Evolutionary conservation across 83 land plant genomes (phyloP).

Genomic region (Isoetes engelmannii): DNA sequence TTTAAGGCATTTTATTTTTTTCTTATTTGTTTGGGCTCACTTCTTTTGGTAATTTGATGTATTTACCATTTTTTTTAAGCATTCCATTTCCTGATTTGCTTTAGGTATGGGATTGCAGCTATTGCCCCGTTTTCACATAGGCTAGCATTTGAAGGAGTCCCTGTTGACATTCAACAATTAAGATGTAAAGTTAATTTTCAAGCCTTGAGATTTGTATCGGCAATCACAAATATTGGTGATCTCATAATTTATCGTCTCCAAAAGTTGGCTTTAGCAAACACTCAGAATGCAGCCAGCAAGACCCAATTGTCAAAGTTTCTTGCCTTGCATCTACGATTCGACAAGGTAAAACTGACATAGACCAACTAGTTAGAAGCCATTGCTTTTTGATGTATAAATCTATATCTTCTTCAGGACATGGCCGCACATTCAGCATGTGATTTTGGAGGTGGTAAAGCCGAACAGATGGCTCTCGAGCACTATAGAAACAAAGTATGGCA

Average conservation of each 20-base stretch:
- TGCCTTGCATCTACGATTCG: constrained; percentile 83
- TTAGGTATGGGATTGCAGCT: constrained; percentile 85
- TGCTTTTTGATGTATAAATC: neutral
- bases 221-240: constrained; percentile 60
- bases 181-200: constrained; percentile 92
- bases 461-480: constrained; percentile 74
- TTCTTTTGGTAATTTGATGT: too few species aligned
- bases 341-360: constrained; percentile 47
- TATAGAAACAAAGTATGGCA: constrained; percentile 82
- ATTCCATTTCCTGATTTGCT: neutral
- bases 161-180: constrained; percentile 56
- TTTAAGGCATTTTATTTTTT: too few species aligned
- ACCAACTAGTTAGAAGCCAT: neutral
- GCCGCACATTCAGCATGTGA: constrained; percentile 96
- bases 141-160: constrained; percentile 68
- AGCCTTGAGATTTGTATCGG: constrained; percentile 72
- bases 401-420: constrained; percentile 59
- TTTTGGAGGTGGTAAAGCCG: constrained; percentile 96
- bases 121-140: constrained; percentile 92
- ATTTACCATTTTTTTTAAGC: too few species aligned
- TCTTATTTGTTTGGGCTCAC: too few species aligned
- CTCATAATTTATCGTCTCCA: constrained; percentile 59
- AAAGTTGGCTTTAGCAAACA: constrained; percentile 2
- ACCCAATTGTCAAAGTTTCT: constrained; percentile 41
- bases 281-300: neutral